Percentiles rank a stretch among this genome's conserved stretches.
These are phyloP conservation scores for Cucurbita moschata DNA, from an alignment of 306 rosid species.

Conservation along the genomic window DNA sequence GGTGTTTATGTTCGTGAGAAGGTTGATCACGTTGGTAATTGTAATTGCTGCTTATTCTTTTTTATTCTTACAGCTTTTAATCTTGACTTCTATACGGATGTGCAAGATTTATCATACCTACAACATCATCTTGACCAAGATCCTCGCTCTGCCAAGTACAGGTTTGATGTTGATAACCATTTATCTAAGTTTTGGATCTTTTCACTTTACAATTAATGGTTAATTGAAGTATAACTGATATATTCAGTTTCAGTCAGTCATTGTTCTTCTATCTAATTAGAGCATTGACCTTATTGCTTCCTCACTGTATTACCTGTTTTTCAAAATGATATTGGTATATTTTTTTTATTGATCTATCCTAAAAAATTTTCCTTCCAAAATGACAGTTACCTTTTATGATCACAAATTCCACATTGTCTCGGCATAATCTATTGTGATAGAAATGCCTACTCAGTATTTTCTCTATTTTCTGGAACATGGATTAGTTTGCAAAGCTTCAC, in stretches of 20 bases:
- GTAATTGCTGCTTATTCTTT: constrained; percentile 5
- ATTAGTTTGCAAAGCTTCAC: neutral
- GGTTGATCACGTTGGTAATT: neutral
- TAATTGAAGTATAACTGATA: neutral
- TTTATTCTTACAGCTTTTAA: constrained; percentile 60
- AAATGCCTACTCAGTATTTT: neutral
- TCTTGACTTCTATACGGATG: constrained; percentile 87
- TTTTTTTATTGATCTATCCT: neutral
- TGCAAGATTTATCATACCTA: constrained; percentile 75
- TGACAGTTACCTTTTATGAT: neutral
- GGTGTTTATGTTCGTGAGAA: neutral
- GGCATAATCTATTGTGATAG: neutral
- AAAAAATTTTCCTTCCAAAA: neutral
- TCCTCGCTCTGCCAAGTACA: constrained; percentile 74
- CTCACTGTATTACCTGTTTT: neutral
- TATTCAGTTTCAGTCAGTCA: neutral
- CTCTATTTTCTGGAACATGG: neutral
- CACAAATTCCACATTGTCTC: neutral
- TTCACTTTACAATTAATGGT: neutral
- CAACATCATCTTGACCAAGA: constrained; percentile 68
- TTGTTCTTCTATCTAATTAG: neutral
- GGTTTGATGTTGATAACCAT: constrained; percentile 28
- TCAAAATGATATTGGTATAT: neutral
- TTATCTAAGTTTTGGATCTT: constrained; percentile 3
- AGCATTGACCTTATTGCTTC: neutral